These are phyloP conservation scores for Populus tomentosa DNA, from an alignment of 441 rosid genomes.

Conservation along the genomic window DNA sequence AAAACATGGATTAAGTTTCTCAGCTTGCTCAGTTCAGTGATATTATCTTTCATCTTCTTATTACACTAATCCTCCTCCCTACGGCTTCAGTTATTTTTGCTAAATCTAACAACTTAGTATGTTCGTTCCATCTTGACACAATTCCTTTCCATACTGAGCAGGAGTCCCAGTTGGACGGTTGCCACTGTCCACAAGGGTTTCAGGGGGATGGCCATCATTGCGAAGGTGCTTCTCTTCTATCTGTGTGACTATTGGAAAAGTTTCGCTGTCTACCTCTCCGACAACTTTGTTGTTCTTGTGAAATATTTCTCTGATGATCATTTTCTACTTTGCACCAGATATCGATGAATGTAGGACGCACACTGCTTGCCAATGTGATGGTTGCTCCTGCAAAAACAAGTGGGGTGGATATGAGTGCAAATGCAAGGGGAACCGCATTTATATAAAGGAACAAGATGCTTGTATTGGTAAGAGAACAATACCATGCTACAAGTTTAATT, in stretches of 20 bases:
- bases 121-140: neutral
- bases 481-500: neutral
- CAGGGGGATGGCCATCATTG: conserved; percentile 66
- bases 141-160: conserved; percentile 23
- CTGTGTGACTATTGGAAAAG: neutral
- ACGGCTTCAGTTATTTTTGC: neutral
- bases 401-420: conserved; percentile 91
- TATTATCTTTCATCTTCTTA: conserved; percentile 7
- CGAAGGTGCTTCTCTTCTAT: conserved; percentile 47
- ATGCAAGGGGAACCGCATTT: conserved; percentile 66
- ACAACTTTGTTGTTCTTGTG: neutral
- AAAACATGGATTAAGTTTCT: conserved; percentile 47
- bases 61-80: neutral
- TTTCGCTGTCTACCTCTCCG: neutral
- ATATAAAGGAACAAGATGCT: conserved; percentile 74
- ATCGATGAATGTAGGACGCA: conserved; percentile 71
- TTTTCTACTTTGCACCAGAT: conserved; percentile 34
- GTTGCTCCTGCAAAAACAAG: conserved; percentile 76
- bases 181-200: conserved; percentile 82
- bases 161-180: conserved; percentile 64
- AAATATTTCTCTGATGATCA: neutral
- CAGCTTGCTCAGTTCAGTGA: conserved; percentile 85
- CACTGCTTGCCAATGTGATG: conserved; percentile 74
- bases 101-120: neutral
- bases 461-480: conserved; percentile 64